Evolutionary conservation across 345 rosid genomes (phyloP), one percentile per base, ranked within the genome.

Genomic region (Eucalyptus dawsonii): DNA sequence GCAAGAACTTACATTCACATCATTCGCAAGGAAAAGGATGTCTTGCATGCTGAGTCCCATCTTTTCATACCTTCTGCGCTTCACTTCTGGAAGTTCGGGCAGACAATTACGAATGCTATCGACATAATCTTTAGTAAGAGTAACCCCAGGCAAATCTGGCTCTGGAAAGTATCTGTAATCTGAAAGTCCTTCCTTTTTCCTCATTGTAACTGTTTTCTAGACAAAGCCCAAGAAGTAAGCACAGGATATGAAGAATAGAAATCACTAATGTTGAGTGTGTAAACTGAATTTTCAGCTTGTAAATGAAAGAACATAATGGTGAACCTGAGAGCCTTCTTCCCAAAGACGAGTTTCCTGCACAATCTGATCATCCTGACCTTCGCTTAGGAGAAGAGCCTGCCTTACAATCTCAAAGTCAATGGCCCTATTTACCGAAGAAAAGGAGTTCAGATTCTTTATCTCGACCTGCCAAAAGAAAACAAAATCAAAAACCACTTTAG

Each of bases 121-220:
- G 54, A 97, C 91, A 80, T 93, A 97, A 42, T 94, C 98, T 93
- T 95, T 85, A 53, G 93, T 91, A 60, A 97, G 94, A 90, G 93
- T 91, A 91, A 97, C 98, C 93, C 94, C 97, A 76, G 99, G 99
- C 91, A 97, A 95, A 93, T 97, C 99, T 86, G 99, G 99, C 93
- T 97, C 99, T 12, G 99, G 99, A 90, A 97, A 97, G 92, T 97
- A 96, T 13, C 97, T 93, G 91, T 97, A 97, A 94, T 97, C 98
- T 89, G 99, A 90, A 89, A 97, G 98, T 91, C 99, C 99, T 92
- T 97, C 99, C 91, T 97, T 97, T 89, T 96, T 97, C 94, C 98
- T 95, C 99, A 97, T 97, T 72, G 98, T 94, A 88, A 97, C 92
- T 90, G 99, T 94, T 95, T 93, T 97, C 99, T 97, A 90, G 93